Percentiles rank a stretch among this genome's conserved stretches.
These are phyloP conservation scores for Carex cristatella DNA, from an alignment of 176 grass and related monocot genomes.

Conservation along the genomic window DNA sequence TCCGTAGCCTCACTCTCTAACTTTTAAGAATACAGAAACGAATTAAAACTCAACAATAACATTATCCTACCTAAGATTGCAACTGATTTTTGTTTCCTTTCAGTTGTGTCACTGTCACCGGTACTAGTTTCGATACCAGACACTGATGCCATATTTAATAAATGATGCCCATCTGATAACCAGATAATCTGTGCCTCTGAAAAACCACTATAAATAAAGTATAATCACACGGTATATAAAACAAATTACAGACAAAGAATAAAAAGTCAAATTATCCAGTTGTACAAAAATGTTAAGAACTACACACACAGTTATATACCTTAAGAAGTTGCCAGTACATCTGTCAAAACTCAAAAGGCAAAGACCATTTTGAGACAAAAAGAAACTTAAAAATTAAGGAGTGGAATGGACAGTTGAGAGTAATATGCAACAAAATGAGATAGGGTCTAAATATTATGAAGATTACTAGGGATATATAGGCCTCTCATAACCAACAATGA, in stretches of 20 bases:
- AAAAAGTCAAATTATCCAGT: not conserved
- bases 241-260: not conserved
- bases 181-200: slow-evolving; percentile 72
- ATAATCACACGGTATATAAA: slow-evolving; percentile 56
- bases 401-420: not conserved
- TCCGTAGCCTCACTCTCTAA: not conserved
- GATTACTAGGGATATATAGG: not conserved
- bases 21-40: not conserved
- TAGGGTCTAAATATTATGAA: not conserved
- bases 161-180: slow-evolving; percentile 76
- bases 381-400: not conserved
- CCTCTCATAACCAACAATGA: slow-evolving; percentile 4
- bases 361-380: slow-evolving; percentile 8
- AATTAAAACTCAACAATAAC: slow-evolving; percentile 16
- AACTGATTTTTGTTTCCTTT: slow-evolving; percentile 30
- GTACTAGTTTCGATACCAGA: slow-evolving; percentile 36
- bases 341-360: not conserved
- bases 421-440: not conserved
- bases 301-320: not conserved
- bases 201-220: slow-evolving; percentile 69
- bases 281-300: not conserved
- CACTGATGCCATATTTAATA: slow-evolving; percentile 55
- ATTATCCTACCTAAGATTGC: slow-evolving; percentile 52
- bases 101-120: slow-evolving; percentile 9
- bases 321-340: not conserved